A percentile compares a stretch with the other conserved stretches of the same genome.
Conservation (phyloP, 345 rosid genomes). For the Mangifera indica region DNA sequence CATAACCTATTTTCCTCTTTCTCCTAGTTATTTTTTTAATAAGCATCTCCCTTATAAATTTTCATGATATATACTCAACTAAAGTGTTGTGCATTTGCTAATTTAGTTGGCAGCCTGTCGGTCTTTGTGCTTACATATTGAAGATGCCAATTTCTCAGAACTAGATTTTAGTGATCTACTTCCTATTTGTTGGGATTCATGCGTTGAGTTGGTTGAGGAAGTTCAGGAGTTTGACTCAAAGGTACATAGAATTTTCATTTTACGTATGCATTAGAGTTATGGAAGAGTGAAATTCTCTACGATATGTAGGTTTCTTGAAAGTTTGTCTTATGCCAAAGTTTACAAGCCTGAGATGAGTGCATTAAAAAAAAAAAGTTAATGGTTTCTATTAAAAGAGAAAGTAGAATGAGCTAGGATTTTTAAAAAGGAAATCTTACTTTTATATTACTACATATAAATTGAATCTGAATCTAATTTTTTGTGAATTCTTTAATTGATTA, state of each 20-base stretch:
- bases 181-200: slow-evolving; percentile 82
- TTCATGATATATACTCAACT: slow-evolving; percentile 15
- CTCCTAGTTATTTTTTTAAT: slow-evolving; percentile 2
- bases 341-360: background rate
- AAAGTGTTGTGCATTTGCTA: slow-evolving; percentile 36
- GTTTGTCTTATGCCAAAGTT: background rate
- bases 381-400: too few species aligned
- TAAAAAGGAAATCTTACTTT: background rate
- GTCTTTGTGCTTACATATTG: slow-evolving; percentile 81
- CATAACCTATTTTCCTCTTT: background rate
- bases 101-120: slow-evolving; percentile 96
- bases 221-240: slow-evolving; percentile 98
- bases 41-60: slow-evolving; percentile 5
- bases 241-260: slow-evolving; percentile 40
- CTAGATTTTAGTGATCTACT: slow-evolving; percentile 77
- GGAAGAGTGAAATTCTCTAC: background rate
- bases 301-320: background rate
- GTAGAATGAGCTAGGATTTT: background rate
- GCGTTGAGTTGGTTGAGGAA: slow-evolving; percentile 88
- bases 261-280: background rate
- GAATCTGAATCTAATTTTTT: background rate
- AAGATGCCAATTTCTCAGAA: slow-evolving; percentile 92
- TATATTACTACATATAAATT: background rate
- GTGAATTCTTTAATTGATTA: slow-evolving; percentile 21
- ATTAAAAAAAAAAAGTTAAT: background rate